phyloP scores from a whole-genome alignment of 371 early-diverging fungal genomes.

The Mucor velutinosus region DNA sequence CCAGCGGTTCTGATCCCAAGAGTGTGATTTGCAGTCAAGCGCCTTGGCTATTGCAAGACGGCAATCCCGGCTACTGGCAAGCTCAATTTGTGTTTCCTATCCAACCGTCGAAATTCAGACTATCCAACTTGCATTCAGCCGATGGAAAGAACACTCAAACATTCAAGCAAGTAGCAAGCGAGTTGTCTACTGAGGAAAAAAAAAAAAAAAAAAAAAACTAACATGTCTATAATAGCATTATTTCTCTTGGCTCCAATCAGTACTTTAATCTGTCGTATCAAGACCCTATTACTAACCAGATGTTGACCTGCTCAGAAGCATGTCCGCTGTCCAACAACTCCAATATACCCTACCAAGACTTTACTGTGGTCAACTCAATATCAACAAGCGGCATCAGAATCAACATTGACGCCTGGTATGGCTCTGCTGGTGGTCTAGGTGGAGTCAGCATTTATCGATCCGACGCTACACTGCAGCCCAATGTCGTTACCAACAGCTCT shows the following conservation, averaged over 20 bases:
- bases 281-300: slow-evolving; percentile 55
- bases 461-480: slow-evolving; percentile 55
- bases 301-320: slow-evolving; percentile 54
- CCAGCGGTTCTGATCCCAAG: slow-evolving; percentile 29
- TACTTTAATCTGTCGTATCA: slow-evolving; percentile 61
- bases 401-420: slow-evolving; percentile 72
- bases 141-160: slow-evolving; percentile 62
- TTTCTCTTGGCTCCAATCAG: slow-evolving; percentile 47
- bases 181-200: no score
- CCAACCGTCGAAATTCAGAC: slow-evolving; percentile 67
- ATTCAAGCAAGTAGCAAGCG: slow-evolving; percentile 45
- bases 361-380: slow-evolving; percentile 47
- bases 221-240: slow-evolving; percentile 28
- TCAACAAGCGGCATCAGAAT: slow-evolving; percentile 57
- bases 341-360: slow-evolving; percentile 61
- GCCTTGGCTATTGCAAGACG: slow-evolving; percentile 69
- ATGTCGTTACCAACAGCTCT: slow-evolving; percentile 24
- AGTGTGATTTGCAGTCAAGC: slow-evolving; percentile 36
- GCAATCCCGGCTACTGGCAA: slow-evolving; percentile 75
- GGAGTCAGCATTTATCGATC: slow-evolving; percentile 69
- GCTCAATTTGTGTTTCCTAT: slow-evolving; percentile 58
- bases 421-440: slow-evolving; percentile 73
- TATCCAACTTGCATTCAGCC: slow-evolving; percentile 54
- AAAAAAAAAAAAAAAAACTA: no score
- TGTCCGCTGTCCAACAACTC: slow-evolving; percentile 61